Conservation (phyloP, 2,329 filamentous ascomycete species). For the Byssochlamys sp. region DNA sequence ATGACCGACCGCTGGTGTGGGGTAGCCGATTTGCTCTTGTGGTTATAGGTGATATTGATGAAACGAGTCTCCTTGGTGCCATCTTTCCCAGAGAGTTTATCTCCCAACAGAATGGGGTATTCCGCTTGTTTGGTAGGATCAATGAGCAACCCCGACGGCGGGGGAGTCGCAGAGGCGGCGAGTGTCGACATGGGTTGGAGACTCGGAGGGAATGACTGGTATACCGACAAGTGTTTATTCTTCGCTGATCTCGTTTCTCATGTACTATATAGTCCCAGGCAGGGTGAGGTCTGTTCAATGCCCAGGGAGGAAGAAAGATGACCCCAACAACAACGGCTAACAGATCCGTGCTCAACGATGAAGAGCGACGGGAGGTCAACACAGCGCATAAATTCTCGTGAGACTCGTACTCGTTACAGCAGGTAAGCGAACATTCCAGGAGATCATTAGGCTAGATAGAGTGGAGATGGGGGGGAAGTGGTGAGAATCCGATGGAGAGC, state of each 20-base stretch:
- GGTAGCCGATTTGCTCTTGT: conserved; percentile 35
- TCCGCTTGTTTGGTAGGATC: conserved; percentile 38
- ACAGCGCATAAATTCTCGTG: not conserved
- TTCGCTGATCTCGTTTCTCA: not conserved
- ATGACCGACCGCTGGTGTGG: conserved; percentile 30
- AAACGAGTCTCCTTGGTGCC: conserved; percentile 14
- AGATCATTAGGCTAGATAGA: not conserved
- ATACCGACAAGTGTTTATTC: not conserved
- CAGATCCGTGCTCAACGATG: not conserved
- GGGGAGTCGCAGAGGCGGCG: not conserved
- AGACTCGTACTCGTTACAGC: not conserved
- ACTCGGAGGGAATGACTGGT: not conserved
- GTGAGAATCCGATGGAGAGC: conserved; percentile 1
- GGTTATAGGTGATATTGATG: conserved; percentile 38
- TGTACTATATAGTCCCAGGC: not conserved
- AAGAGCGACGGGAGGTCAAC: not conserved
- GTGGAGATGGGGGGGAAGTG: conserved; percentile 1
- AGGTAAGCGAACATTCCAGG: not conserved
- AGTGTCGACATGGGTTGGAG: not conserved
- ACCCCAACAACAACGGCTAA: not conserved
- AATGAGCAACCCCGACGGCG: conserved; percentile 25
- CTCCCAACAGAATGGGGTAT: conserved; percentile 38
- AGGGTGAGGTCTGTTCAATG: not conserved
- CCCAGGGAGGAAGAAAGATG: not conserved
- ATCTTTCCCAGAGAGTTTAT: conserved; percentile 27